Conservation (phyloP, 1,284 basidiomycete genomes). For the Ustilago lituana region DNA sequence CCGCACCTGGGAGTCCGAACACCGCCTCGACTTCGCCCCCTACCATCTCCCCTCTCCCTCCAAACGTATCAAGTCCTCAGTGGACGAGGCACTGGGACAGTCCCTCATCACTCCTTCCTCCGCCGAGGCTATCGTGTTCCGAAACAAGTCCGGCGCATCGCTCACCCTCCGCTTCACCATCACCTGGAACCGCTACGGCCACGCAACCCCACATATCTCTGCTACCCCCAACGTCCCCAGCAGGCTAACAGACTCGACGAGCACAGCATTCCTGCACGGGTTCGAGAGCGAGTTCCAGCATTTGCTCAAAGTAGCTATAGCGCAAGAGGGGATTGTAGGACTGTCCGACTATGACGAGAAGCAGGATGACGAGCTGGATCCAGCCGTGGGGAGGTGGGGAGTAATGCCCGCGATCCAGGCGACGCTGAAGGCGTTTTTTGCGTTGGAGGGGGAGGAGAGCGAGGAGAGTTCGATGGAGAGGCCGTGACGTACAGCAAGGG, state of each 20-base stretch:
- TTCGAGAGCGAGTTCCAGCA: constrained; percentile 22
- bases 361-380: constrained; percentile 7
- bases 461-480: constrained; percentile 2
- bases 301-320: constrained; percentile 10
- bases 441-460: constrained; percentile 6
- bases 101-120: constrained; percentile 13
- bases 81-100: constrained; percentile 7
- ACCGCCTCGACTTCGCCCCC: constrained; percentile 15
- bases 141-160: constrained; percentile 7
- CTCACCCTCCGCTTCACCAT: constrained; percentile 18
- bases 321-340: constrained; percentile 12
- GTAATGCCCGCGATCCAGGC: constrained; percentile 14
- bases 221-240: constrained; percentile 7
- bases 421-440: constrained; percentile 26
- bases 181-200: constrained; percentile 28
- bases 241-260: neutral
- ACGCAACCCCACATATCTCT: constrained; percentile 14
- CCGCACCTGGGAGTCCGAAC: constrained; percentile 3
- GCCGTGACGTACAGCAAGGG: too few relatives aligned
- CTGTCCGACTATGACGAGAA: constrained; percentile 15
- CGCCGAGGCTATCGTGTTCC: constrained; percentile 1
- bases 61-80: neutral
- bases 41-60: constrained; percentile 8
- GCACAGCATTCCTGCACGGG: neutral
- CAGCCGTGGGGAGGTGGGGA: constrained; percentile 17